A percentile compares a stretch with the other conserved stretches of the same genome.
Conservation (phyloP, 192 early-diverging fungal species). For the Tieghemiomyces parasiticus region DNA sequence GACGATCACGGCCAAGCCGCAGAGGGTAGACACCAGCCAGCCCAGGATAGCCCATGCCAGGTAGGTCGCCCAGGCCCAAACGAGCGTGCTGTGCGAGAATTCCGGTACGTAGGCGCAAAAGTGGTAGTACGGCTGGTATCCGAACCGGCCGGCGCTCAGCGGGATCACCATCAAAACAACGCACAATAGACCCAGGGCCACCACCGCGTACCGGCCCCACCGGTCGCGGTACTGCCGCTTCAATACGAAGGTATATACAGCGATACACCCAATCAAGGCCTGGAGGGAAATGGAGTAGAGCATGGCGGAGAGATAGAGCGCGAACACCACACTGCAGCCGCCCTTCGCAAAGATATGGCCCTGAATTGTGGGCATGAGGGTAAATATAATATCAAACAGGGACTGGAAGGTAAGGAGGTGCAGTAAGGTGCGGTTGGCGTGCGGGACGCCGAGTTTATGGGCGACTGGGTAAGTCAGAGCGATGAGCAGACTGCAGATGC, state of each 20-base stretch:
- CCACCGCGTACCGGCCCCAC: neutral
- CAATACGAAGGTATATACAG: neutral
- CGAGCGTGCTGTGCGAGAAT: neutral
- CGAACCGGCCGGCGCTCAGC: neutral
- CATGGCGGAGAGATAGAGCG: neutral
- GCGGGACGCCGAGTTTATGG: neutral
- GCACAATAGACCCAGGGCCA: neutral
- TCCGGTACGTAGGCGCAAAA: neutral
- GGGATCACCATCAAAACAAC: neutral
- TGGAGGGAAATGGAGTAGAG: neutral
- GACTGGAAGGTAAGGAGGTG: too few relatives aligned
- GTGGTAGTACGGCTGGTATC: neutral
- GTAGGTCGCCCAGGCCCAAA: neutral
- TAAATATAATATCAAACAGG: too few relatives aligned
- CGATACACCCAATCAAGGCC: neutral
- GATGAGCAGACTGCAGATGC: slow-evolving; percentile 10
- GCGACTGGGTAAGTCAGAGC: neutral
- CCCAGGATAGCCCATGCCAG: neutral
- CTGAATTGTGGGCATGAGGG: too few relatives aligned
- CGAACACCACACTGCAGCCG: neutral
- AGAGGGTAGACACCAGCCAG: neutral
- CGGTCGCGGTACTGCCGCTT: neutral
- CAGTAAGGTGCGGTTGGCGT: neutral
- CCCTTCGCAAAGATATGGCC: neutral
- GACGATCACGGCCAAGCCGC: neutral